A percentile compares a stretch with the other conserved stretches of the same genome.
phyloP scores from a whole-genome alignment of 352 stramenopile genomes.

The Pythium aristosporum region DNA sequence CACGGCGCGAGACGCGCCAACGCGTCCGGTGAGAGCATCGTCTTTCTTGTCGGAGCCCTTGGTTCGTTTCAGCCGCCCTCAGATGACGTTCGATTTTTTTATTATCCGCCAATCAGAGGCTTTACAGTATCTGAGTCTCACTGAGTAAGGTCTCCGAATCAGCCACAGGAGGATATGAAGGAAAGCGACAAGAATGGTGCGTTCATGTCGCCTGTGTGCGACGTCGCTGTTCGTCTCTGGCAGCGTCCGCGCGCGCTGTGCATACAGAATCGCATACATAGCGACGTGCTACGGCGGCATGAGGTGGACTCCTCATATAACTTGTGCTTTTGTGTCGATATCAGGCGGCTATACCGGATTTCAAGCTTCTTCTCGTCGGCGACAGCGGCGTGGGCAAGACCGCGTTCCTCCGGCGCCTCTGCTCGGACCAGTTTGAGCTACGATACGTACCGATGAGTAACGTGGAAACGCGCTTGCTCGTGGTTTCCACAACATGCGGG shows the following conservation, averaged over 20 bases:
- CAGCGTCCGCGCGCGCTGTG: not conserved
- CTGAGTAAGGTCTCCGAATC: not conserved
- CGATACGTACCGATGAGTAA: not conserved
- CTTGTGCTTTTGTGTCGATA: too few relatives aligned
- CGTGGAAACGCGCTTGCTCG: not conserved
- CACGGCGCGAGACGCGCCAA: too few relatives aligned
- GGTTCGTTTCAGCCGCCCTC: not conserved
- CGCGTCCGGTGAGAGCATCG: too few relatives aligned
- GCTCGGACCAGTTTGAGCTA: not conserved
- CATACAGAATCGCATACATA: not conserved
- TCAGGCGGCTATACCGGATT: not conserved
- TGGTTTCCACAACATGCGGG: not conserved
- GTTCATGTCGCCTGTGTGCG: too few relatives aligned
- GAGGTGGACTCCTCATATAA: too few relatives aligned
- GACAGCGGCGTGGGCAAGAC: conserved; percentile 3
- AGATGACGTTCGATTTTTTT: not conserved
- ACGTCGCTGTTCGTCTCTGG: not conserved
- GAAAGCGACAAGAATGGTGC: too few relatives aligned
- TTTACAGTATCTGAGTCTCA: not conserved
- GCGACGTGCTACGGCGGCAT: not conserved
- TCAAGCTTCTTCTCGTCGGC: conserved; percentile 9
- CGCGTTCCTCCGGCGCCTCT: not conserved
- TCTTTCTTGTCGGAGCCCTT: not conserved
- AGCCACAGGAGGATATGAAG: not conserved
- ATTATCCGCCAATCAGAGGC: not conserved